Conservation (phyloP, 208 protist genomes). For the Crithidia bombi region DNA sequence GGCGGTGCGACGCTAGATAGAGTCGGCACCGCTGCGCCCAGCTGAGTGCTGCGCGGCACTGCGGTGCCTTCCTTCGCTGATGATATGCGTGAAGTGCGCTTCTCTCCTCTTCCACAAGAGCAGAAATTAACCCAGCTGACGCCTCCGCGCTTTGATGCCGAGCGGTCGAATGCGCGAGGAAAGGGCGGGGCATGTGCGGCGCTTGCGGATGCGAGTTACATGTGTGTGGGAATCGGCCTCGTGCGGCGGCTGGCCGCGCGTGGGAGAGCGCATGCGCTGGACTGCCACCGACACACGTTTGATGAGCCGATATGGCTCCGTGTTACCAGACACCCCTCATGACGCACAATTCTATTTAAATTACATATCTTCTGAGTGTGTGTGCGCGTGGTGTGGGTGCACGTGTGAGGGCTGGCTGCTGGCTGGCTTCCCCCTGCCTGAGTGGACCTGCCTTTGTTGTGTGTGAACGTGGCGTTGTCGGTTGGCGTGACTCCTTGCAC, state of each 20-base stretch:
- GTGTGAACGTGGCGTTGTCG: conserved; percentile 37
- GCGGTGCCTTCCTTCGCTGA: conserved; percentile 7
- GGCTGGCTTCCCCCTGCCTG: not conserved
- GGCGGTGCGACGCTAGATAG: too few relatives aligned
- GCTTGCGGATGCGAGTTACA: not conserved
- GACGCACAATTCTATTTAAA: conserved; percentile 55
- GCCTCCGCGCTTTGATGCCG: conserved; percentile 20
- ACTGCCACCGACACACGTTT: conserved; percentile 18
- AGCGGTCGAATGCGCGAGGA: conserved; percentile 17
- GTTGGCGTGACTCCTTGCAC: conserved; percentile 41
- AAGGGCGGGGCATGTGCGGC: not conserved
- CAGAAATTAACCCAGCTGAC: conserved; percentile 48
- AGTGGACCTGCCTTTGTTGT: not conserved
- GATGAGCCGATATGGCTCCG: conserved; percentile 84
- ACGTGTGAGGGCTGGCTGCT: not conserved
- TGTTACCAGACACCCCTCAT: conserved; percentile 70
- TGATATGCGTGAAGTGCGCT: conserved; percentile 59
- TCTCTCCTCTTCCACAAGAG: conserved; percentile 39
- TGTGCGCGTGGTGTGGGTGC: not conserved
- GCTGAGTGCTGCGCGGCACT: not conserved
- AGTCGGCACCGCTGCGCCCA: not conserved
- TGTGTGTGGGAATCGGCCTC: too few relatives aligned
- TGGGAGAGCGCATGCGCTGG: too few relatives aligned
- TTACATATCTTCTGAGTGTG: conserved; percentile 70
- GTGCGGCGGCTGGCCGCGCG: too few relatives aligned